Percentiles rank a stretch among this genome's conserved stretches.
These are phyloP conservation scores for Ananas comosus DNA, from an alignment of 176 grass and related monocot species.

Conservation along the genomic window DNA sequence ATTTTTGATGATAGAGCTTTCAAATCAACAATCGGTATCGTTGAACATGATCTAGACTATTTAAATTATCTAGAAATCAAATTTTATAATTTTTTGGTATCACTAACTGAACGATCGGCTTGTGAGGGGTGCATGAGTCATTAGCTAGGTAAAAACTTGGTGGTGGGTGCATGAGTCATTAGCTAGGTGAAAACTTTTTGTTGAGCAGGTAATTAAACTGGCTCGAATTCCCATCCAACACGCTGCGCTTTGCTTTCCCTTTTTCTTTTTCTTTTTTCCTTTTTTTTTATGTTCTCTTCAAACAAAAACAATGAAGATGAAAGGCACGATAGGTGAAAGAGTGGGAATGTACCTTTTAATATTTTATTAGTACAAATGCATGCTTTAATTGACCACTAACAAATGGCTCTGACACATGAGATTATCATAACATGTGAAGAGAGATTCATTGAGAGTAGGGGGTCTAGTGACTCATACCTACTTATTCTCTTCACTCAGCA, in stretches of 20 bases:
- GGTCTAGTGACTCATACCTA: not conserved
- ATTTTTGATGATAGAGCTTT: too few relatives aligned
- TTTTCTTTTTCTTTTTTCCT: not conserved
- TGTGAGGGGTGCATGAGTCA: too few relatives aligned
- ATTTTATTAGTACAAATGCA: slow-evolving; percentile 6
- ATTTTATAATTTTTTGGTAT: too few relatives aligned
- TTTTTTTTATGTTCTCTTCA: not conserved
- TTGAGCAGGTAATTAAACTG: not conserved
- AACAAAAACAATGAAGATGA: not conserved
- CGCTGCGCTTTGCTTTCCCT: not conserved
- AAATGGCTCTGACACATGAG: not conserved
- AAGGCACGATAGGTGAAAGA: not conserved
- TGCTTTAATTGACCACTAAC: not conserved
- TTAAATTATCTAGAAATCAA: too few relatives aligned
- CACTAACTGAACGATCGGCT: too few relatives aligned
- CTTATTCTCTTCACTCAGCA: not conserved
- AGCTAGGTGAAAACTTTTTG: not conserved
- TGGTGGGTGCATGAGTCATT: slow-evolving; percentile 2
- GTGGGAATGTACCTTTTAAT: not conserved
- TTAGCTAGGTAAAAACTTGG: too few relatives aligned
- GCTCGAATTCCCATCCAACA: not conserved
- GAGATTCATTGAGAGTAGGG: not conserved
- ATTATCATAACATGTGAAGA: not conserved
- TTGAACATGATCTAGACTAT: too few relatives aligned
- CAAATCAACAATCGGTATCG: too few relatives aligned